Evolutionary conservation across 2,329 filamentous ascomycete species (phyloP), one percentile per base, ranked within the genome.

Genomic region (Tolypocladium capitatum): DNA sequence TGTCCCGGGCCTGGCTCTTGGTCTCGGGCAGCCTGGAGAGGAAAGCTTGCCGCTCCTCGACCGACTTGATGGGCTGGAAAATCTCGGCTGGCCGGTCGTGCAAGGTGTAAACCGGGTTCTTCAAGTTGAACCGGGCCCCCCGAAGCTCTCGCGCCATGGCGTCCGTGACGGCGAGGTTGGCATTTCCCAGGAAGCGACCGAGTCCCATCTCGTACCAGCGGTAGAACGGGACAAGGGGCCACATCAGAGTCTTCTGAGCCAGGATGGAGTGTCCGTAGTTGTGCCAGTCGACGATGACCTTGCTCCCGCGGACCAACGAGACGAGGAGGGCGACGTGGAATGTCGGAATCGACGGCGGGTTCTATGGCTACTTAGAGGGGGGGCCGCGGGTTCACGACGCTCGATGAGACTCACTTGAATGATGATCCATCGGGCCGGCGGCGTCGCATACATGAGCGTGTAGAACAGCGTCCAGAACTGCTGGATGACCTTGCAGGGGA

Each of bases 231-330:
- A 96, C 88, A n/a, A 96, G 75, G 0, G 83, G 84, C 59, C 94
- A 86, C 6, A 61, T 64, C 36, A 78, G 73, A 24, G 71, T 68
- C 44, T 75, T 78, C 43, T 76, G 72, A 5, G 76, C 85, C 4
- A 98, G 78, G 56, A 98, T 94, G 9, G 88, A 91, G 74, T 91
- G 95, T 56, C 91, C 92, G 65, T 96, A 97, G 67, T 98, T 98
- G 71, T 98, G 92, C 92, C 92, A 98, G 70, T 98, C 92, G 48
- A 97, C 85, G 51, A 97, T 74, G 4, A 98, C 75, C 48, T 79
- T 78, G 35, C 86, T 94, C 56, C 86, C 83, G 45, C 92, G 83
- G 45, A 94, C 64, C 55, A 81, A 77, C 58, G 86, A 86, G 43
- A 87, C 73, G 4, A 90, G 52, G 21, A 82, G 73, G 16, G 87